phyloP scores from a whole-genome alignment of 1,139 yeast genomes.

The Blastobotrys raffinosifermentans region DNA sequence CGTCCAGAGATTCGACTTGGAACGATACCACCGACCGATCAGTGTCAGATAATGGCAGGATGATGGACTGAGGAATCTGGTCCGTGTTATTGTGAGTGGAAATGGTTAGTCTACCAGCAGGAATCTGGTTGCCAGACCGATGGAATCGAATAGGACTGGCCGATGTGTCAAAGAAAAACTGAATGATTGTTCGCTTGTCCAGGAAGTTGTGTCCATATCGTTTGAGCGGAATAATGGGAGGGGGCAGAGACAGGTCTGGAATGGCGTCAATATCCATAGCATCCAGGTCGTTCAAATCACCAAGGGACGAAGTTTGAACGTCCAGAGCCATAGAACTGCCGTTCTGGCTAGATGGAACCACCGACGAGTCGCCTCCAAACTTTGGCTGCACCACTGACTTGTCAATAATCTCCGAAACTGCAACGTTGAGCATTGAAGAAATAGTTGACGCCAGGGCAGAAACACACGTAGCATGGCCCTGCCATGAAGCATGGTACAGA shows the following conservation, averaged over 20 bases:
- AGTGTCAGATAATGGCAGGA: constrained; percentile 70
- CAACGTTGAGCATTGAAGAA: background rate
- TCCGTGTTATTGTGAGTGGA: constrained; percentile 51
- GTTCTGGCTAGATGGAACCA: background rate
- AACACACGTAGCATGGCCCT: constrained; percentile 71
- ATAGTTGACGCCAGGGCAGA: background rate
- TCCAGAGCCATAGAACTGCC: background rate
- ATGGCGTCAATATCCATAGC: constrained; percentile 54
- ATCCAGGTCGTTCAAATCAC: constrained; percentile 12
- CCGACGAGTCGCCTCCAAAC: background rate
- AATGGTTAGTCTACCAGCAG: constrained; percentile 61
- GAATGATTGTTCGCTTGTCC: constrained; percentile 73
- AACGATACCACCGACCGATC: constrained; percentile 73
- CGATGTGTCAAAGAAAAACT: constrained; percentile 63
- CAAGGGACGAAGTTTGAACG: background rate
- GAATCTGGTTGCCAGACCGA: constrained; percentile 32
- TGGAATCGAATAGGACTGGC: constrained; percentile 31
- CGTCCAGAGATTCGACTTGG: constrained; percentile 76
- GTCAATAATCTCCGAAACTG: background rate
- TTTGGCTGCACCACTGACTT: background rate
- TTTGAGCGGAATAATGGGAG: constrained; percentile 89
- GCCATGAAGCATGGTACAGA: constrained; percentile 86
- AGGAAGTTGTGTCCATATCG: constrained; percentile 93
- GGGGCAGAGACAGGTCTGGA: constrained; percentile 88
- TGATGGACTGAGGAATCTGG: constrained; percentile 78